phyloP scores from a whole-genome alignment of 176 grass and related monocot genomes.

The Hsuehochloa calcarea region DNA sequence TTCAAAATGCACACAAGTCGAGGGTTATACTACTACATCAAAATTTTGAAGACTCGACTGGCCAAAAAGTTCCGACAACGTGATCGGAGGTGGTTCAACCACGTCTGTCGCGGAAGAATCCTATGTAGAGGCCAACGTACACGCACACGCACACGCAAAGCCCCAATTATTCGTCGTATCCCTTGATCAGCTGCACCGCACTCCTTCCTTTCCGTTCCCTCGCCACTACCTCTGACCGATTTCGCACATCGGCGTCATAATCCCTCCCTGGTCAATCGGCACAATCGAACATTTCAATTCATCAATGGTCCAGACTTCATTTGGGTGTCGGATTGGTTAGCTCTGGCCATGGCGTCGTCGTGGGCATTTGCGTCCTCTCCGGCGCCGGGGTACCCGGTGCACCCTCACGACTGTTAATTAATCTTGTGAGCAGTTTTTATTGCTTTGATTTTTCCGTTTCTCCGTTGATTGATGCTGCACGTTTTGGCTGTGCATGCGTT shows the following conservation, averaged over 20 bases:
- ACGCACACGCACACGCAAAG: not conserved
- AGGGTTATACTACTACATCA: too few species aligned
- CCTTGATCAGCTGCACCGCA: constrained; percentile 14
- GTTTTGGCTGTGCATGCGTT: too few species aligned
- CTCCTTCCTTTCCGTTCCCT: not conserved
- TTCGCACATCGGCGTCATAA: not conserved
- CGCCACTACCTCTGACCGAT: not conserved
- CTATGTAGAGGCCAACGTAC: too few species aligned
- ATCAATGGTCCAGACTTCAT: not conserved
- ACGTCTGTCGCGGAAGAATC: too few species aligned
- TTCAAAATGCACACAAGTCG: too few species aligned
- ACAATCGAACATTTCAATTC: not conserved
- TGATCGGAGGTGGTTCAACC: too few species aligned
- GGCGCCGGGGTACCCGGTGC: constrained; percentile 26
- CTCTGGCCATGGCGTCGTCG: constrained; percentile 29
- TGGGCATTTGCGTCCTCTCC: not conserved
- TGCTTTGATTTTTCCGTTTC: too few species aligned
- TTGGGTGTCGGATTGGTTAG: not conserved
- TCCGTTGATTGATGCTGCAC: too few species aligned
- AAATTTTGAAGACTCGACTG: too few species aligned
- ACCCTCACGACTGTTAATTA: not conserved
- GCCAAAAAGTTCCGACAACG: too few species aligned
- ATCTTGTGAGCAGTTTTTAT: too few species aligned
- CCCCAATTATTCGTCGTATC: not conserved
- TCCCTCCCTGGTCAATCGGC: not conserved